Percentiles rank a stretch among this genome's conserved stretches.
phyloP scores from a whole-genome alignment of 768 basidiomycete species.

The Xerocomus brunneocitrinus region DNA sequence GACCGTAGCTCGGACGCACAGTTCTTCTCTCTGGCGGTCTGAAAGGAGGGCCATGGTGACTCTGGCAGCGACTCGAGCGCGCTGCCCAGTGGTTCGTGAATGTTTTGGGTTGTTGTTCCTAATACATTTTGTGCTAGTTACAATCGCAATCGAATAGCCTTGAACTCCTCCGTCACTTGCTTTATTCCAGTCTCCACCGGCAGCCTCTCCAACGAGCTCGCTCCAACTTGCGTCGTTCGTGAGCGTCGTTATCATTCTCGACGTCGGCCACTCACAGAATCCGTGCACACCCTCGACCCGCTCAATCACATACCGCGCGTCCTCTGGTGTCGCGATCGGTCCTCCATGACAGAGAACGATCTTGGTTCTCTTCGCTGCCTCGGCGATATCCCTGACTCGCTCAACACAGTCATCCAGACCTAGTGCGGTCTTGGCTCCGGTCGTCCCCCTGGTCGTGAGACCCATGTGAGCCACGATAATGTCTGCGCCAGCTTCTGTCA shows the following conservation, averaged over 20 bases:
- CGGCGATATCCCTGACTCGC: slow-evolving; percentile 14
- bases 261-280: slow-evolving; percentile 16
- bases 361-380: slow-evolving; percentile 7
- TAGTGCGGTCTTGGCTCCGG: slow-evolving; percentile 23
- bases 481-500: slow-evolving; percentile 18
- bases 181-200: neutral
- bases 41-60: slow-evolving; percentile 40
- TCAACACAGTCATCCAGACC: slow-evolving; percentile 18
- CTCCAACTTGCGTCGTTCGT: neutral
- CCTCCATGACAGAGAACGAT: neutral
- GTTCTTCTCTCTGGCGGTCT: slow-evolving; percentile 44
- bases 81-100: slow-evolving; percentile 4
- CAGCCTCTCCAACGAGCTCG: neutral
- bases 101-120: slow-evolving; percentile 33
- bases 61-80: slow-evolving; percentile 1
- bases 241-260: neutral
- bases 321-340: neutral
- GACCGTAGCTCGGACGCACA: slow-evolving; percentile 32
- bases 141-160: neutral
- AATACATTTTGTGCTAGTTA: neutral
- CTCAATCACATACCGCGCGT: neutral
- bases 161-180: neutral
- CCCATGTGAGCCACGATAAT: neutral
- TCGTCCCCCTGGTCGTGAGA: slow-evolving; percentile 4
- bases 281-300: neutral